Base-by-base conservation (phyloP, 2,329 filamentous ascomycete species). In the Dothidotthia symphoricarpi region DNA sequence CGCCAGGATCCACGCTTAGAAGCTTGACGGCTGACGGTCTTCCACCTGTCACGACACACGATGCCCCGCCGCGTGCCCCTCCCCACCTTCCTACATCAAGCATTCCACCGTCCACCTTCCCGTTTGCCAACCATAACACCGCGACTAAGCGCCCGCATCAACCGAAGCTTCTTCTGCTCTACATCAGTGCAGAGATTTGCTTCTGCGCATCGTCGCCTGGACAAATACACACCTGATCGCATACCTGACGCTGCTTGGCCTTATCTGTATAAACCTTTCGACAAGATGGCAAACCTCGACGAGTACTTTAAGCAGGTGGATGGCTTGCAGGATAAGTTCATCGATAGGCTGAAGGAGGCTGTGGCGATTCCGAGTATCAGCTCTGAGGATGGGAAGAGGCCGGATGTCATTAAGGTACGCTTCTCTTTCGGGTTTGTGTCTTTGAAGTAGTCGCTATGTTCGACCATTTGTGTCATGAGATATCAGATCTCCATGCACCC, bases 311-410 rank as follows among this genome's bases (percentile, higher is more conserved):
- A 88, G 72, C 83, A 95, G 78, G 88, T 95, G 58, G 89, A 96
- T 70, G 73, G 72, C 64, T 76, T 90, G 59, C 79, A 88, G 34
- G 80, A 83, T 53, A 75, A 81, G 64, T 96, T 95, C 73, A 94
- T 95, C 69, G 85, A 94, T 58, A 85, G 91, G 56, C 81, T 98
- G 44, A 80, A 87, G 63, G 82, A 90, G 70, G 93, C 93, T 37
- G 93, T 98, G 43, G 91, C 90, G 35, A 98, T 98, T 59, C 93
- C 93, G 14, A 98, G 93, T 48, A 79, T 98, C 66, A 97, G 91
- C 24, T 87, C 91, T 31, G 90, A 96, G 48, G 88, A 93, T 63
- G 84, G 85, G 55, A 84, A 88, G 62, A 83, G 93, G 43, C 83
- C 83, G 38, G 90, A 98, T 77, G 93, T 98, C 47, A 82, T 98